Conservation (phyloP, 305 asterid genomes). For the Euphrasia arctica region DNA sequence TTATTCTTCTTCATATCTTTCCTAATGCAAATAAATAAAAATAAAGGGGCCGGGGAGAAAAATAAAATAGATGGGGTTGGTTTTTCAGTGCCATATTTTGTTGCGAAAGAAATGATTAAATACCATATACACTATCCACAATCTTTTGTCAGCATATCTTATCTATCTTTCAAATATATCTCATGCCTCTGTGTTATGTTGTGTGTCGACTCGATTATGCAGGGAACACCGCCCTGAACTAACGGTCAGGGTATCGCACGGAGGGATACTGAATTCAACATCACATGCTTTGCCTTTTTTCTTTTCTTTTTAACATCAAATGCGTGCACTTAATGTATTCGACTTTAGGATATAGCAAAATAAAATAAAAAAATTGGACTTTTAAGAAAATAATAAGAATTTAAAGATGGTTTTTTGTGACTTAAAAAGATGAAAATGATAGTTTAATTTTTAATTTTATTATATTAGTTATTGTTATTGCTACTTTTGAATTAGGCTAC, state of each 20-base stretch:
- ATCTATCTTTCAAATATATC: constrained; percentile 31
- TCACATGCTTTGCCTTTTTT: constrained; percentile 27
- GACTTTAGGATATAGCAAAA: neutral
- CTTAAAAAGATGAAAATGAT: neutral
- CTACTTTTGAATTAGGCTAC: constrained; percentile 1
- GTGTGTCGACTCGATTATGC: constrained; percentile 22
- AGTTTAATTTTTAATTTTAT: neutral
- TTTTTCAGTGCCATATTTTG: constrained; percentile 28
- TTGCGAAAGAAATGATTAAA: constrained; percentile 47
- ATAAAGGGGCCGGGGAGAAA: constrained; percentile 20
- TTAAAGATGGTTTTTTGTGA: neutral
- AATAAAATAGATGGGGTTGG: constrained; percentile 29
- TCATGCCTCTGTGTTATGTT: constrained; percentile 26
- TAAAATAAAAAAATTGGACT: neutral
- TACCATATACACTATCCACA: constrained; percentile 40
- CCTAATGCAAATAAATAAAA: constrained; percentile 16
- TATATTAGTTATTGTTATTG: neutral
- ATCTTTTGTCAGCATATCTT: constrained; percentile 39
- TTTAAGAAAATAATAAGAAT: neutral
- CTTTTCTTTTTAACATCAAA: constrained; percentile 12
- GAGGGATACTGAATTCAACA: constrained; percentile 48
- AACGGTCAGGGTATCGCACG: constrained; percentile 45
- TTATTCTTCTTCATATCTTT: constrained; percentile 32
- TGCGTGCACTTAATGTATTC: constrained; percentile 33
- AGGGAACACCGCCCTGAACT: constrained; percentile 40